phyloP scores from a whole-genome alignment of 1,284 basidiomycete genomes.

The Ceraceosorus guamensis region DNA sequence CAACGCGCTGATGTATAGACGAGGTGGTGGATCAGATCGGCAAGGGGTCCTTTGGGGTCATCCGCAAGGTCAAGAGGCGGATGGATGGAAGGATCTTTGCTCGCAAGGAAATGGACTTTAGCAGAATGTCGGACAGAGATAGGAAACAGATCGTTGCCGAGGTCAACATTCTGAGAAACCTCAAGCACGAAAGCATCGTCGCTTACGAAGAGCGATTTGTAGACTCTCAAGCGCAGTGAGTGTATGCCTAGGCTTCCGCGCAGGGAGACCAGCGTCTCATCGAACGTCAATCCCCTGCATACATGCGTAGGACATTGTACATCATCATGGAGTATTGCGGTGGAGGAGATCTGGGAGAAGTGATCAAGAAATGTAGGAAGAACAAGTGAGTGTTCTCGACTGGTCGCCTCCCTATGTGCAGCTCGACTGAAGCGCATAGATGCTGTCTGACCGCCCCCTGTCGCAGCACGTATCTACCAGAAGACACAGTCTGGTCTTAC shows the following conservation, averaged over 20 bases:
- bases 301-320: constrained; percentile 15
- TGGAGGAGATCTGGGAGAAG: constrained; percentile 77
- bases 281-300: neutral
- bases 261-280: no score
- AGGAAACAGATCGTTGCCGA: constrained; percentile 93
- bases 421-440: neutral
- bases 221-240: constrained; percentile 78
- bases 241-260: constrained; percentile 45
- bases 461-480: constrained; percentile 55
- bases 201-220: constrained; percentile 84
- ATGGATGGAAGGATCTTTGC: constrained; percentile 82
- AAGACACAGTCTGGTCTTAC: constrained; percentile 90
- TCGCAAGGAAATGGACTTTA: constrained; percentile 90
- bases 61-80: constrained; percentile 80
- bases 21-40: constrained; percentile 85
- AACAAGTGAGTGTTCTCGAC: constrained; percentile 45
- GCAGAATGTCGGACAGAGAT: constrained; percentile 84
- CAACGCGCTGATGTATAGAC: constrained; percentile 44
- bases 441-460: no score
- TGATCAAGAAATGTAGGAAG: constrained; percentile 72
- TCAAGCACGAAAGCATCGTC: constrained; percentile 90
- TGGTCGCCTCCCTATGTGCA: neutral
- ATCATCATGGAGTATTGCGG: constrained; percentile 63
- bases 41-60: constrained; percentile 94
- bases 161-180: constrained; percentile 92